Conservation (phyloP, 345 rosid species). For the Triadica sebifera region DNA sequence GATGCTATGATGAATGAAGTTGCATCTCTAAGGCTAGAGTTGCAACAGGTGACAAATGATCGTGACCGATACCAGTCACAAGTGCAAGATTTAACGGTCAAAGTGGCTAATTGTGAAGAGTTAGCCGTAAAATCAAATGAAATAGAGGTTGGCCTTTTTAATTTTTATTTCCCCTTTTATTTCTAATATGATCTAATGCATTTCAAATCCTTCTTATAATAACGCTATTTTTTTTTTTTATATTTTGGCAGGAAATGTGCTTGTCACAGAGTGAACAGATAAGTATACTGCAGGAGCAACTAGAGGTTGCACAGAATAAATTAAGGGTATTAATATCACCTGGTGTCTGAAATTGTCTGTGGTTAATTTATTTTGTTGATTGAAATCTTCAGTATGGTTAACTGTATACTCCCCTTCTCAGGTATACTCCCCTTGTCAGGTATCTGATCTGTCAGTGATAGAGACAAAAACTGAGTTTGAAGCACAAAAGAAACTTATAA, state of each 20-base stretch:
- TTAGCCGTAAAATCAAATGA: constrained; percentile 61
- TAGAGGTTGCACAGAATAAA: constrained; percentile 60
- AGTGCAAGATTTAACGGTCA: constrained; percentile 48
- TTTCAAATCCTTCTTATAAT: constrained; percentile 18
- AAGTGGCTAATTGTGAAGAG: constrained; percentile 63
- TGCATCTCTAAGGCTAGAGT: constrained; percentile 59
- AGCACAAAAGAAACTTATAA: constrained; percentile 62
- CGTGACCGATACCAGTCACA: constrained; percentile 58
- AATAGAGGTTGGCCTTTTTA: constrained; percentile 60
- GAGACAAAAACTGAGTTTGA: constrained; percentile 75
- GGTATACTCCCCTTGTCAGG: too few species aligned
- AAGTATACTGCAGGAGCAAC: constrained; percentile 57
- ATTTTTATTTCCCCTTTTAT: not conserved
- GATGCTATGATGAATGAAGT: constrained; percentile 62
- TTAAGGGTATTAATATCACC: constrained; percentile 47
- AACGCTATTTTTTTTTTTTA: constrained; percentile 1
- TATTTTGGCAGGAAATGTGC: constrained; percentile 56
- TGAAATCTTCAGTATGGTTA: constrained; percentile 6
- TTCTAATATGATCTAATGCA: not conserved
- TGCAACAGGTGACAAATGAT: constrained; percentile 63
- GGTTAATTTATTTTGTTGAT: not conserved
- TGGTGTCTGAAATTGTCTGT: not conserved
- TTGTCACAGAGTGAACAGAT: constrained; percentile 64
- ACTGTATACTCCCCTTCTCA: constrained; percentile 24
- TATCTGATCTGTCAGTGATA: constrained; percentile 68